These are phyloP conservation scores for Spirogloea muscicola DNA, from an alignment of 139 green algal genomes.

Conservation along the genomic window DNA sequence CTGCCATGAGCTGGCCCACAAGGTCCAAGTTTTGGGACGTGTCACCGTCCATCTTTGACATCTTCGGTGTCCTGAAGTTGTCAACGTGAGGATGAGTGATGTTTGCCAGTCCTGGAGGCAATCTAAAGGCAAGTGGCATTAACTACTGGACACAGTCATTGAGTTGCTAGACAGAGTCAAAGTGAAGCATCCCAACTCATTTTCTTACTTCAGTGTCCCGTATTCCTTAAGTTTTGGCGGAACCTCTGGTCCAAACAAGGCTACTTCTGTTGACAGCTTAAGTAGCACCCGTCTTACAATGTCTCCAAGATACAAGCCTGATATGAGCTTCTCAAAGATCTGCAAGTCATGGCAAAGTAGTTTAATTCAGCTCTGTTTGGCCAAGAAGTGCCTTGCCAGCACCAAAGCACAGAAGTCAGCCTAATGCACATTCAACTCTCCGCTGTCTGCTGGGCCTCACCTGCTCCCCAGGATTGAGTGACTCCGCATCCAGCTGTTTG, in stretches of 20 bases:
- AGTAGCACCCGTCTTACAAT: constrained; percentile 71
- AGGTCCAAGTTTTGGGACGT: background rate
- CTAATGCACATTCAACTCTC: background rate
- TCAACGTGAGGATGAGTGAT: too few species aligned
- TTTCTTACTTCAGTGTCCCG: too few species aligned
- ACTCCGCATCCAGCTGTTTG: constrained; percentile 20
- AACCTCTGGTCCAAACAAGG: constrained; percentile 50
- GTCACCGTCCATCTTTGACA: constrained; percentile 27
- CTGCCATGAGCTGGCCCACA: background rate
- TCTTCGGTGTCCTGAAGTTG: constrained; percentile 14
- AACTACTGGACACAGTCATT: too few species aligned
- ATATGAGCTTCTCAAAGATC: constrained; percentile 86
- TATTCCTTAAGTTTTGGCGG: constrained; percentile 4
- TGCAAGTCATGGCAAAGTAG: constrained; percentile 40
- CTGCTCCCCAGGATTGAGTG: constrained; percentile 34
- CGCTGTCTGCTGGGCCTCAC: background rate
- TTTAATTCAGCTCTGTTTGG: too few species aligned
- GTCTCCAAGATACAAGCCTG: constrained; percentile 84
- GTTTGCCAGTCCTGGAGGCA: too few species aligned
- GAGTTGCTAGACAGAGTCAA: too few species aligned
- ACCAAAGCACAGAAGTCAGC: background rate
- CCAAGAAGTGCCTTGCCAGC: background rate
- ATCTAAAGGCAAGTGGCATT: too few species aligned
- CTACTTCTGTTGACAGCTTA: constrained; percentile 48
- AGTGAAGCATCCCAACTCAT: too few species aligned